These are phyloP conservation scores for Asterella californica DNA, from an alignment of 225 moss, liverwort and hornwort species.

Conservation along the genomic window DNA sequence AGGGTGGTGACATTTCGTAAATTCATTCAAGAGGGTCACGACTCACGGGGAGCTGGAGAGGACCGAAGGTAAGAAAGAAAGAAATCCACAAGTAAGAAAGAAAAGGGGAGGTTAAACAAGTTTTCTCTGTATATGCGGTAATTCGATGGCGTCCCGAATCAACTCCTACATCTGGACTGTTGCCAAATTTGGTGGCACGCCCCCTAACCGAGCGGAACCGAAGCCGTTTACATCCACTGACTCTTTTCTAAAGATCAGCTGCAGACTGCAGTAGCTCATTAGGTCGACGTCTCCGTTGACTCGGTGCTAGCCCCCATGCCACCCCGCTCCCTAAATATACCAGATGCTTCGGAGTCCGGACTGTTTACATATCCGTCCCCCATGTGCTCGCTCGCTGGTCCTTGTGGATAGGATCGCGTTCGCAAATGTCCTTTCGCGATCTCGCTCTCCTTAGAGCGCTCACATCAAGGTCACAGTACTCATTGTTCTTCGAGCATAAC, in stretches of 20 bases:
- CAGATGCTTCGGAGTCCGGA: background rate
- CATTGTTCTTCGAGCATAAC: background rate
- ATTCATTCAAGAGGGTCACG: too few relatives aligned
- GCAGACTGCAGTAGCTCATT: background rate
- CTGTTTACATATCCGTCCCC: background rate
- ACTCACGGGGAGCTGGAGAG: background rate
- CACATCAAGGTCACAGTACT: background rate
- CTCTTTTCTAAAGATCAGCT: background rate
- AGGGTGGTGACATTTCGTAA: too few relatives aligned
- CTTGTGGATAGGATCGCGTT: conserved; percentile 1
- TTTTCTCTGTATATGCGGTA: background rate
- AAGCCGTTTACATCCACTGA: conserved; percentile 7
- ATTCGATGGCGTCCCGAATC: background rate
- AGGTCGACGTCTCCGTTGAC: conserved; percentile 3
- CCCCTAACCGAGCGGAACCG: background rate
- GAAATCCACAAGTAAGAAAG: background rate
- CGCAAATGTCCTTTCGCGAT: background rate
- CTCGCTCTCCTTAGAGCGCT: background rate
- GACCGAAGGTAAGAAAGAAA: background rate
- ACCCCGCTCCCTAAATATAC: background rate
- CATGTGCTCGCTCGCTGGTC: background rate
- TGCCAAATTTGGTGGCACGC: background rate
- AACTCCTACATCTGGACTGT: background rate
- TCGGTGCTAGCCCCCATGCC: background rate
- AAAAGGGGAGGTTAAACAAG: background rate